phyloP scores from a whole-genome alignment of 1,139 yeast genomes.

The Pichia sp. region DNA sequence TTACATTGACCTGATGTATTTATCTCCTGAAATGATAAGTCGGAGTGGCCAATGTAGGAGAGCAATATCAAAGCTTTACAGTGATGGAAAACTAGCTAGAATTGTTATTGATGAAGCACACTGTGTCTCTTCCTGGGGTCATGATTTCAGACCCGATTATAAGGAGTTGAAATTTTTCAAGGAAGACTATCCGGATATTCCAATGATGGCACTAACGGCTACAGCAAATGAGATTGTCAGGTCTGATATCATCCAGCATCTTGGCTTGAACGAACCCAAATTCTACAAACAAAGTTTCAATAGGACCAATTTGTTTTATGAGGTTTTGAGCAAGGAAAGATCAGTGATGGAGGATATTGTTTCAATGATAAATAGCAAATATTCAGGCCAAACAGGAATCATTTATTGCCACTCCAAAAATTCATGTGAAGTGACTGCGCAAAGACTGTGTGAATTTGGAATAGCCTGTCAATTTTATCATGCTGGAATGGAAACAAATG shows the following conservation, averaged over 20 bases:
- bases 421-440: constrained; percentile 79
- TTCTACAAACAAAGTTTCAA: constrained; percentile 77
- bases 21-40: constrained; percentile 94
- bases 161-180: constrained; percentile 75
- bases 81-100: constrained; percentile 60
- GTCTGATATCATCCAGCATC: constrained; percentile 75
- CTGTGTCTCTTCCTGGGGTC: constrained; percentile 99
- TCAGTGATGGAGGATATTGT: constrained; percentile 59
- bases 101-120: constrained; percentile 98
- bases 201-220: constrained; percentile 95
- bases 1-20: constrained; percentile 67
- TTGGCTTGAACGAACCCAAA: constrained; percentile 52
- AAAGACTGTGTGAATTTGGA: constrained; percentile 55
- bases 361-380: constrained; percentile 48
- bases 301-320: constrained; percentile 78
- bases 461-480: constrained; percentile 75
- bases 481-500: constrained; percentile 87
- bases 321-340: constrained; percentile 61
- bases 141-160: constrained; percentile 95
- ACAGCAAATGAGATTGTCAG: constrained; percentile 93
- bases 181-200: constrained; percentile 67
- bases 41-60: constrained; percentile 66
- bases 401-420: constrained; percentile 90
- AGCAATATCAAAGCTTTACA: constrained; percentile 56
- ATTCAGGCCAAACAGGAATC: constrained; percentile 69